These are phyloP conservation scores for Coemansia sp. DNA, from an alignment of 192 early-diverging fungal species.

Conservation along the genomic window DNA sequence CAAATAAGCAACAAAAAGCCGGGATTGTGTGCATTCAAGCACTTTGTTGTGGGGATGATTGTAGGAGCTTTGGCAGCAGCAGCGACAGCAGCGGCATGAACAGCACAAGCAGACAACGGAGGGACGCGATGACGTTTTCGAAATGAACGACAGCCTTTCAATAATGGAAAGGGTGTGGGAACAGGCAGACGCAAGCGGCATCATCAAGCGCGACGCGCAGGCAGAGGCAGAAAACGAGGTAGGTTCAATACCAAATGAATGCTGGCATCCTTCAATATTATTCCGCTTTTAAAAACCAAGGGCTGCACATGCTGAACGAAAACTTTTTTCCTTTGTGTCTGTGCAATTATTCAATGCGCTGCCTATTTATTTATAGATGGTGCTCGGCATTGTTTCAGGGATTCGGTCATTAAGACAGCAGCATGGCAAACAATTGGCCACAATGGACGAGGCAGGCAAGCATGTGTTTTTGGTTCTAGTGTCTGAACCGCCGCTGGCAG, in stretches of 20 bases:
- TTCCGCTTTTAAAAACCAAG: neutral
- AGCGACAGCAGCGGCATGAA: constrained; percentile 12
- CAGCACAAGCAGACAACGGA: neutral
- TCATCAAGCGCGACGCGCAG: constrained; percentile 11
- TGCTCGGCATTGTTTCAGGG: constrained; percentile 35
- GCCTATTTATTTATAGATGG: constrained; percentile 20
- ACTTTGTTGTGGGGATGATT: neutral
- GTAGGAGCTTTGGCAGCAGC: constrained; percentile 54
- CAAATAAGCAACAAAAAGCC: neutral
- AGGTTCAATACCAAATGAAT: constrained; percentile 9
- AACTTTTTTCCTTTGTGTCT: too few relatives aligned
- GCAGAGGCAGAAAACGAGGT: constrained; percentile 42
- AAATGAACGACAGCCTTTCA: constrained; percentile 13
- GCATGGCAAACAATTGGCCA: constrained; percentile 11
- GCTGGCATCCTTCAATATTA: neutral
- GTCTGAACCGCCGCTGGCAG: constrained; percentile 3
- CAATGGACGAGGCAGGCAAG: neutral
- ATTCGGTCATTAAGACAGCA: constrained; percentile 49
- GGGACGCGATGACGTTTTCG: neutral
- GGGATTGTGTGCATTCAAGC: neutral
- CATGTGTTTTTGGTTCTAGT: constrained; percentile 18
- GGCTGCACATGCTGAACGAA: neutral
- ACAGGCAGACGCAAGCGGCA: neutral
- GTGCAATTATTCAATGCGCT: neutral
- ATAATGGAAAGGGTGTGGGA: constrained; percentile 48